These are phyloP conservation scores for Niveomyces coronatus DNA, from an alignment of 2,329 filamentous ascomycete species.

Conservation along the genomic window DNA sequence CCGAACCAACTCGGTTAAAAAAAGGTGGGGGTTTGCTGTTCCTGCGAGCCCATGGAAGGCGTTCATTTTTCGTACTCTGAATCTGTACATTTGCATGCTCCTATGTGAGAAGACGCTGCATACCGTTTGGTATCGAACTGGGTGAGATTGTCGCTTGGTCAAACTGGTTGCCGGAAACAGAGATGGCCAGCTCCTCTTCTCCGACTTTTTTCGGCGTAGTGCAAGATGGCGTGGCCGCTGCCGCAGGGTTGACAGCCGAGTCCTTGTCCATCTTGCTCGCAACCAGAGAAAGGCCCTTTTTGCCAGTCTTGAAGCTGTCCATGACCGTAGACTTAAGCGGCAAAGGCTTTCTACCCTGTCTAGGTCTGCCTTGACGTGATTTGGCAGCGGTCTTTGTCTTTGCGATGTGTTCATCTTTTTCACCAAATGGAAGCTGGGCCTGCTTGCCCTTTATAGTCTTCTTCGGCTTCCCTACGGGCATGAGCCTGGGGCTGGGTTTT, in stretches of 20 bases:
- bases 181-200: slow-evolving; percentile 18
- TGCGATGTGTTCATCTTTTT: slow-evolving; percentile 11
- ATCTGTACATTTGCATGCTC: too few species aligned
- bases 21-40: too few species aligned
- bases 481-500: slow-evolving; percentile 42
- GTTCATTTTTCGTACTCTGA: too few species aligned
- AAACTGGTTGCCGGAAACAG: slow-evolving; percentile 11
- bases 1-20: too few species aligned
- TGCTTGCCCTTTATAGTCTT: too few species aligned
- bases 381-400: slow-evolving; percentile 18
- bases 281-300: too few species aligned
- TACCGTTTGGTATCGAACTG: slow-evolving; percentile 28
- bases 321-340: slow-evolving; percentile 27
- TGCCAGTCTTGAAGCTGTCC: slow-evolving; percentile 34
- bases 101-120: slow-evolving; percentile 29
- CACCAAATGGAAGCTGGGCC: slow-evolving; percentile 36
- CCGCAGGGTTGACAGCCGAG: neutral
- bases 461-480: slow-evolving; percentile 34
- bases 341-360: slow-evolving; percentile 25
- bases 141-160: slow-evolving; percentile 32
- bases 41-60: too few species aligned
- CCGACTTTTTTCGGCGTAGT: neutral
- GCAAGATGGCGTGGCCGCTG: neutral
- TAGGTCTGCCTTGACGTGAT: slow-evolving; percentile 23
- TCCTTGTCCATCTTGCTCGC: slow-evolving; percentile 2